These are phyloP conservation scores for Neoboletus brunneissimus DNA, from an alignment of 768 basidiomycete species.

Conservation along the genomic window DNA sequence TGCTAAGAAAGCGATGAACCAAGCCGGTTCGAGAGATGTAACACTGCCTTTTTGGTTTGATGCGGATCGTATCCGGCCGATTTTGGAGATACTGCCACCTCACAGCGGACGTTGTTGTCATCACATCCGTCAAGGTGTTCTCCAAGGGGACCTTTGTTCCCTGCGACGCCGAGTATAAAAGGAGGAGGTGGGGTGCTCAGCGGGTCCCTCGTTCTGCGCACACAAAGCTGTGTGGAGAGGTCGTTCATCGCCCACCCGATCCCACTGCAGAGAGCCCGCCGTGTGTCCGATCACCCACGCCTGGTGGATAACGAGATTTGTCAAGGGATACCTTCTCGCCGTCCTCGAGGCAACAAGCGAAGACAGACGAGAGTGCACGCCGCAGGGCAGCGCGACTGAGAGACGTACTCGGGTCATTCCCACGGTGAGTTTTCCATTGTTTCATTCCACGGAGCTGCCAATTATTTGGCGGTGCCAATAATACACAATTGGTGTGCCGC, in stretches of 20 bases:
- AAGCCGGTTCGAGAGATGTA: slow-evolving; percentile 20
- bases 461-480: slow-evolving; percentile 29
- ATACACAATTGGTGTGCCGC: slow-evolving; percentile 27
- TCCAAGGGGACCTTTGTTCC: slow-evolving; percentile 8
- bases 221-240: slow-evolving; percentile 12
- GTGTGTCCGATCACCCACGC: slow-evolving; percentile 22
- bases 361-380: slow-evolving; percentile 19
- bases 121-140: slow-evolving; percentile 4
- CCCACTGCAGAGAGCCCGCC: slow-evolving; percentile 4
- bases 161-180: slow-evolving; percentile 21
- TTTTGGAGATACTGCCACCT: slow-evolving; percentile 13
- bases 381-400: slow-evolving; percentile 11
- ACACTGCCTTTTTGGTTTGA: slow-evolving; percentile 5
- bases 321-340: slow-evolving; percentile 21
- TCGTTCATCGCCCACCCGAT: slow-evolving; percentile 9
- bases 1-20: slow-evolving; percentile 7
- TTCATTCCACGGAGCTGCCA: slow-evolving; percentile 23
- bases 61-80: slow-evolving; percentile 18
- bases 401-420: slow-evolving; percentile 15
- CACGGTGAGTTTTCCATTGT: slow-evolving; percentile 36
- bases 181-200: slow-evolving; percentile 4
- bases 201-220: not conserved
- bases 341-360: slow-evolving; percentile 37
- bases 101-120: slow-evolving; percentile 17
- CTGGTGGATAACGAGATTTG: slow-evolving; percentile 26